Evolutionary conservation across 345 rosid genomes (phyloP), one percentile per base, ranked within the genome.

Genomic region (Litchi chinensis): DNA sequence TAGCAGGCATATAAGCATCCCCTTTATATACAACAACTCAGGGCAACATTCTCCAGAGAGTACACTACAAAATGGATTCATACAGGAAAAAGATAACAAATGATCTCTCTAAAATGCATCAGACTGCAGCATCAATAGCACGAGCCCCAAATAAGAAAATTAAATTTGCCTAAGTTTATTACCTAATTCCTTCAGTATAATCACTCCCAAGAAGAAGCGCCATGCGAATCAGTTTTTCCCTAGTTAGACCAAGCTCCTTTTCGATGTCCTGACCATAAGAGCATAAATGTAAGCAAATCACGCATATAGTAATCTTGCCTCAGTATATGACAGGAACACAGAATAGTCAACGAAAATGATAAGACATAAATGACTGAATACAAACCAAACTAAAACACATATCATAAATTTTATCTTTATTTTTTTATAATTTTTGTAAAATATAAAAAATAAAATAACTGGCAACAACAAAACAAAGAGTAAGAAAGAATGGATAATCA

Each of bases 161-260:
- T n/a, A 67, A 52, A 70, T 59, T 74, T 46, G 72, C 18, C 64
- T 13, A 66, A 40, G 37, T 54, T 26, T 63, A 52, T 74, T 88
- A 94, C 99, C 99, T 93, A 81, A 96, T 86, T 60, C 99, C 99
- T 87, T 96, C 99, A 6, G 99, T 96, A 82, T 93, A 96, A 87
- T 96, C 98, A 89, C 98, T 96, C 76, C 99, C 99, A 82, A 96
- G 91, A 76, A 96, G 99, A 88, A 96, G 71, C 59, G 98, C 99
- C 92, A 96, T 93, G 65, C 90, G 92, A 65, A 91, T 90, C 75
- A 96, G 78, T 80, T 91, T 89, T 77, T 96, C 98, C 75, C 97
- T 90, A 80, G 83, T 86, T 46, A 96, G 86, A 81, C 98, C 98
- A 79, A 96, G 93, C 75, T 94, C 97, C 82, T 91, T 92, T 82